These are phyloP conservation scores for Lentinula edodes DNA, from an alignment of 768 basidiomycete genomes.

Conservation along the genomic window DNA sequence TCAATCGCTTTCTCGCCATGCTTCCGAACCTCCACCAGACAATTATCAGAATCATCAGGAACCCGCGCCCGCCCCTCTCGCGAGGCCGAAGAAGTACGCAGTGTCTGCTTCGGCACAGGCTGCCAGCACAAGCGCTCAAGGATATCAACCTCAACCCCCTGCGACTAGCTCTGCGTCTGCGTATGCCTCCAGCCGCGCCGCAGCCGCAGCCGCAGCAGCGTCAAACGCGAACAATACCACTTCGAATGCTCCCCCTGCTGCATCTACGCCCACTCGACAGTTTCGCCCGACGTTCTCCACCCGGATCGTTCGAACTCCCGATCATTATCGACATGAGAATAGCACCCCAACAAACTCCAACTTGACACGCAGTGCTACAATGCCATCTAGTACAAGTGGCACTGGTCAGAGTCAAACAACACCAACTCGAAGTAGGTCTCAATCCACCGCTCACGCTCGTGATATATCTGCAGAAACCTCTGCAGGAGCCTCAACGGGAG, in stretches of 20 bases:
- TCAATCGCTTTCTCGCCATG: constrained; percentile 7
- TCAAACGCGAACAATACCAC: constrained; percentile 5
- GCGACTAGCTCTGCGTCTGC: constrained; percentile 8
- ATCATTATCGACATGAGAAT: constrained; percentile 38
- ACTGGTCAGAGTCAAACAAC: constrained; percentile 1
- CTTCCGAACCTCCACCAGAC: constrained; percentile 21
- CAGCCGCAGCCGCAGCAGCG: background rate
- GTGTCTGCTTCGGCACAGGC: background rate
- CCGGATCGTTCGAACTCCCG: constrained; percentile 65
- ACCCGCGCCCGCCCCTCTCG: background rate
- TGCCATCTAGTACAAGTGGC: constrained; percentile 15
- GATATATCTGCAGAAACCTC: background rate
- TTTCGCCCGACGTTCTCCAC: constrained; percentile 65
- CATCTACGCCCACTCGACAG: constrained; percentile 35
- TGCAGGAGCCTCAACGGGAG: background rate
- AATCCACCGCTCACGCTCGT: background rate
- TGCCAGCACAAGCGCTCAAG: constrained; percentile 7
- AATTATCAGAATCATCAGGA: constrained; percentile 7
- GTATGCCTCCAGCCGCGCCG: constrained; percentile 1
- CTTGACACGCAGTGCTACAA: background rate
- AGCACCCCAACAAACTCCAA: background rate
- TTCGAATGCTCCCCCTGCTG: background rate
- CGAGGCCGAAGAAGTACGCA: constrained; percentile 2
- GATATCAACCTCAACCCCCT: background rate
- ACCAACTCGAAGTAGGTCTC: constrained; percentile 6